Evolutionary conservation across 2,329 filamentous ascomycete genomes (phyloP).

Genomic region (Metarhizium sp.): DNA sequence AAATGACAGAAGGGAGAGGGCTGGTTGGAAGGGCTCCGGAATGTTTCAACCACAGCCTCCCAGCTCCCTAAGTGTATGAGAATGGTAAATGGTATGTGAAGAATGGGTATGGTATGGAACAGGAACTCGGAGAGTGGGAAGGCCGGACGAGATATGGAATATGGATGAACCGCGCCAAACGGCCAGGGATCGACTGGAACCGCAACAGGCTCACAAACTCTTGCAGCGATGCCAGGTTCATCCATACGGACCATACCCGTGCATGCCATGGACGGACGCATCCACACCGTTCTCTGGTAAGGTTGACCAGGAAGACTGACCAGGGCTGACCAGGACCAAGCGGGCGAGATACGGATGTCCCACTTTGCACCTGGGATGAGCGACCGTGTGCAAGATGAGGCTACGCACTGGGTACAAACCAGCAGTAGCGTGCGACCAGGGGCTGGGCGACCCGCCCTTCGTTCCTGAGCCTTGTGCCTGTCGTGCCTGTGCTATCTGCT

Average conservation of each 20-base stretch:
- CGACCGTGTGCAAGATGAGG: not conserved
- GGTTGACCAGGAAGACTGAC: not conserved
- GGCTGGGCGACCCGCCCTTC: not conserved
- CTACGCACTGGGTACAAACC: slow-evolving; percentile 7
- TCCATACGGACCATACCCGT: not conserved
- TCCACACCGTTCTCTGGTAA: not conserved
- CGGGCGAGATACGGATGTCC: slow-evolving; percentile 1
- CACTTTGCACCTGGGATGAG: slow-evolving; percentile 1
- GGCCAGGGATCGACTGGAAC: not conserved
- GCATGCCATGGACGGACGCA: not conserved
- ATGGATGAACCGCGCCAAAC: slow-evolving; percentile 3
- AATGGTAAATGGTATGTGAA: slow-evolving; percentile 4
- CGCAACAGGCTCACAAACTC: not conserved
- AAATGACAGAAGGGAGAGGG: slow-evolving; percentile 6
- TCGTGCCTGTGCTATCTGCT: not conserved
- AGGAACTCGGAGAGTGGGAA: not conserved
- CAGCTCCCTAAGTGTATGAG: slow-evolving; percentile 1
- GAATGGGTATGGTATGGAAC: not conserved
- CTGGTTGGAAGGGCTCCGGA: slow-evolving; percentile 7
- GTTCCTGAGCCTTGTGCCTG: not conserved
- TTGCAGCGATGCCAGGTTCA: not conserved
- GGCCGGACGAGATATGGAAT: slow-evolving; percentile 1
- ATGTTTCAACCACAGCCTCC: slow-evolving; percentile 5
- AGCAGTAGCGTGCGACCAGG: not conserved
- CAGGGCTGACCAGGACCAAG: not conserved